Evolutionary conservation across 2,329 filamentous ascomycete genomes (phyloP), one percentile per base, ranked within the genome.

Genomic region (Geosmithia morbida): DNA sequence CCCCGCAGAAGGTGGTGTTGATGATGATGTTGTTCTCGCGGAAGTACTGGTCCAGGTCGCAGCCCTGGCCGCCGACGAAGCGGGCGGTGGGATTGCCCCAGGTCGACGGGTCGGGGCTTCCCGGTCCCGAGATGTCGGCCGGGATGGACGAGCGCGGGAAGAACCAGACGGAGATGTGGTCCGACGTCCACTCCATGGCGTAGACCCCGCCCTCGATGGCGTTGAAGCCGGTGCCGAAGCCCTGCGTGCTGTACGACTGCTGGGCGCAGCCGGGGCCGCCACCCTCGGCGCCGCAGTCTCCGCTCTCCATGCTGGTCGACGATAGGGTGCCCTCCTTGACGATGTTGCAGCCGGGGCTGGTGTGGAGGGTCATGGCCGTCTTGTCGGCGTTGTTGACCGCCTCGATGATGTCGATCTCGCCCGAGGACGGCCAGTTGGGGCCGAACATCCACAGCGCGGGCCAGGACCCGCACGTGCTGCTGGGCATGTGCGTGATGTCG

Each of bases 1-100:
- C 77, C 18, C 89, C 89, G 63, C 89, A 96, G 61, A 94, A 87
- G 6, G 84, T 85, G 1, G 81, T 92, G 65, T 90, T 79, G 62
- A 92, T 81, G 52, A 90, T 76, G 52, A 96, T 79, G 55, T 82
- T 76, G 67, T 94, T 75, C 50, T 83, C 64, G 50, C 68, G 67
- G 67, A 96, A 94, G 62, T 82, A 74, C 1, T 64, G 53, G 50
- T 80, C 69, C 52, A 94, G 83, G 55, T 89, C 67, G 64, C 90
- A 96, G 48, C 69, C 71, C 1, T 75, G 77, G 41, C 70, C 74
- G 11, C 79, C 76, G 3, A 69, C 64, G 64, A 94, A 96, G 33
- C 69, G 70, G 10, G 84, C 85, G 1, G 74, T 60, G 0, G 89
- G 85, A 1, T 61, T 66, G 13, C 79, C 81, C 82, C 88, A 94